These are phyloP conservation scores for Populus ilicifolia DNA, from an alignment of 345 rosid species.

Conservation along the genomic window DNA sequence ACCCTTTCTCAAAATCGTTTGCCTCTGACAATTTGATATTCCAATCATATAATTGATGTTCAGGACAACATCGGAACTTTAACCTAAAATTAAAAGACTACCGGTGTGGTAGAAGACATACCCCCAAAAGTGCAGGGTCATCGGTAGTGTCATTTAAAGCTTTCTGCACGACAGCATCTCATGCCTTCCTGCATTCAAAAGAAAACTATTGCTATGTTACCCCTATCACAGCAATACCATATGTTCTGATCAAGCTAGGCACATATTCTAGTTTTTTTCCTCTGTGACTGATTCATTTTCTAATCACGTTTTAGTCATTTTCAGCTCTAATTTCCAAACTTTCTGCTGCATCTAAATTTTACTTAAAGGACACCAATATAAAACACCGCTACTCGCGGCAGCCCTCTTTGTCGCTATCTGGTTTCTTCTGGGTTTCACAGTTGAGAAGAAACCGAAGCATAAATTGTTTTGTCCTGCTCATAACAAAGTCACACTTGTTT, in stretches of 20 bases:
- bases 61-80: neutral
- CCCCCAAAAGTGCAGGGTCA: slow-evolving; percentile 13
- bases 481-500: slow-evolving; percentile 2
- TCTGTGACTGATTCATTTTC: neutral
- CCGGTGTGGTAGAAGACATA: neutral
- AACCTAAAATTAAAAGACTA: neutral
- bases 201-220: slow-evolving; percentile 35
- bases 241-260: slow-evolving; percentile 2
- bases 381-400: neutral
- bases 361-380: slow-evolving; percentile 1
- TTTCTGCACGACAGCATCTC: slow-evolving; percentile 17
- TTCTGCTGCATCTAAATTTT: slow-evolving; percentile 4
- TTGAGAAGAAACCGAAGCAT: slow-evolving; percentile 16
- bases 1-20: slow-evolving; percentile 5
- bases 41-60: neutral
- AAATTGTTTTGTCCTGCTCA: slow-evolving; percentile 14
- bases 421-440: slow-evolving; percentile 10
- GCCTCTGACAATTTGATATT: neutral
- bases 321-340: slow-evolving; percentile 4
- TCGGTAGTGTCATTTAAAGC: slow-evolving; percentile 17
- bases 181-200: slow-evolving; percentile 57
- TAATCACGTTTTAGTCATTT: slow-evolving; percentile 2
- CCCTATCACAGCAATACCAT: slow-evolving; percentile 9
- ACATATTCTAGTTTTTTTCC: slow-evolving; percentile 4
- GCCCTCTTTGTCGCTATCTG: slow-evolving; percentile 3